Base-by-base conservation (phyloP, 352 stramenopile genomes). In the Phytophthora europaea region DNA sequence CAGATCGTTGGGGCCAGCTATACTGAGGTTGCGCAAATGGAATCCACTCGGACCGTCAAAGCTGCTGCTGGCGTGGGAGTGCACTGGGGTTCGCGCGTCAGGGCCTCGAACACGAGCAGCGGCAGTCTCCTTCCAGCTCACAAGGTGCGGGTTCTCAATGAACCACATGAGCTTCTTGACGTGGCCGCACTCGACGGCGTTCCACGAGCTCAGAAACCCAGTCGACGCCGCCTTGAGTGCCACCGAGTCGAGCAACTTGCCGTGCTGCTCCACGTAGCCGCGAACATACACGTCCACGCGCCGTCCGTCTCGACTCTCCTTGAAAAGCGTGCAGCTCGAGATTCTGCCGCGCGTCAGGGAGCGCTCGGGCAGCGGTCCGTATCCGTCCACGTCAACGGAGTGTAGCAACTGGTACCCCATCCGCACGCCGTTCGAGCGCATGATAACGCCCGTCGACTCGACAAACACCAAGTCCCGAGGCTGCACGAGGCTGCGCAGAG, bases 131-230 rank as follows among this genome's bases (percentile, higher is more conserved):
- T 63, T 76, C 72, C 72, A 79, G 51, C 23, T 48, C 33, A 76
- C 73, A 10, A 69, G 51, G 12, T 82, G 73, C 23, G 73, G 75
- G 52, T 82, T 78, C 16, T 78, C 61, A 18, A 69, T 38, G 34
- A 82, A 77, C 80, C 80, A 73, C 76, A 83, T 78, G 51, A 86
- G 72, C 59, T 88, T 88, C 54, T 85, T 85, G 34, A 80, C 61
- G 33, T 84, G 73, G 16, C 72, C 76, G 52, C 73, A 84, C 60
- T 85, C 78, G 43, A 85, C 67, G 6, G 76, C 54, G 47, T 88
- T 88, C 80, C 80, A 87, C 15, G 75, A 85, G 58, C 76, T 85
- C 22, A 84, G 66, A 31, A 84, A 80, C 4, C 76, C 78, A 23
- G 67, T 88, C 12, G 81, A 82, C 13, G 79, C 79, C 6, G 70